Conservation (phyloP, 257 asterid genomes). For the Plectranthus barbatus region DNA sequence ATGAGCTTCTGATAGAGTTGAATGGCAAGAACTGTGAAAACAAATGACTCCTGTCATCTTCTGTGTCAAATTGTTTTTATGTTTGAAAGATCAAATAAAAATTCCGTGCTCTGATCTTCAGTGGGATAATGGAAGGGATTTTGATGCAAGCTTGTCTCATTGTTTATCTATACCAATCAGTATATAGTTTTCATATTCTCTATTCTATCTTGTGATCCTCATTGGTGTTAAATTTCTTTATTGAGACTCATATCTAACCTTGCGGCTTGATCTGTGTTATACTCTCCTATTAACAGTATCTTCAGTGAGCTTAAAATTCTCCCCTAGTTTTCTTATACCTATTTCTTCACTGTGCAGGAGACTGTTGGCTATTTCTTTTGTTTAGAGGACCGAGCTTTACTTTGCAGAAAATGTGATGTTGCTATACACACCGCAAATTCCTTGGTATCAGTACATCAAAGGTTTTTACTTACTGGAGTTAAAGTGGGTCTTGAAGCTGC, state of each 20-base stretch:
- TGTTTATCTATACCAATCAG: neutral
- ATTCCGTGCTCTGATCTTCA: neutral
- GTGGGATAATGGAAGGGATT: neutral
- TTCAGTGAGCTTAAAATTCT: neutral
- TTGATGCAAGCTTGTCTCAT: neutral
- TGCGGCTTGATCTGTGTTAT: no score
- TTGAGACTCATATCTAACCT: no score
- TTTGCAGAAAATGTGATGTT: conserved; percentile 84
- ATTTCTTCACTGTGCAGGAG: conserved; percentile 43
- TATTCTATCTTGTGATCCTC: no score
- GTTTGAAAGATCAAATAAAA: neutral
- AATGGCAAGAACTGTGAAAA: no score
- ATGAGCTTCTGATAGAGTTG: no score
- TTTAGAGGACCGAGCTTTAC: conserved; percentile 89
- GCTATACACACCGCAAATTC: conserved; percentile 63
- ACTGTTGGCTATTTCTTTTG: conserved; percentile 85
- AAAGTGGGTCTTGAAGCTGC: conserved; percentile 71
- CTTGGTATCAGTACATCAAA: conserved; percentile 61
- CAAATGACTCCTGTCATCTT: no score
- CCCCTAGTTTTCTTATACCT: neutral
- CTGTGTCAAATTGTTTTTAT: no score
- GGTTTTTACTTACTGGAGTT: conserved; percentile 88
- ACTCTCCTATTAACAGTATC: no score
- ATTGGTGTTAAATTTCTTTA: no score
- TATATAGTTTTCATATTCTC: neutral